Conservation (phyloP, 805 yeast genomes). For the Wickerhamomyces queroliae region DNA sequence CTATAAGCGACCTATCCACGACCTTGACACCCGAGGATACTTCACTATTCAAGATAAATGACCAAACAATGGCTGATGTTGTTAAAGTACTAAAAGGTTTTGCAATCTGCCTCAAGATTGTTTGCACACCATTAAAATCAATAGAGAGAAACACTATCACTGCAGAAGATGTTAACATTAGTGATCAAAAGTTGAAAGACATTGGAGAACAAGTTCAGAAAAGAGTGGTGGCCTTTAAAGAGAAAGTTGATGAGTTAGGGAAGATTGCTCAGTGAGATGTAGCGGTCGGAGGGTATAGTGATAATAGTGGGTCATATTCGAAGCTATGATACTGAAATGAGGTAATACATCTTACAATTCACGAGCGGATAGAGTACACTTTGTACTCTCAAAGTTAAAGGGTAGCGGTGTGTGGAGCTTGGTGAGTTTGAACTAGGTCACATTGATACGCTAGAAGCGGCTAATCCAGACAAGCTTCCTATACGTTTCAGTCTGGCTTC, state of each 20-base stretch:
- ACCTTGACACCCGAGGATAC: not conserved
- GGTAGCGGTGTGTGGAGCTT: too few relatives aligned
- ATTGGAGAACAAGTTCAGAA: not conserved
- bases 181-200: not conserved
- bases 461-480: too few relatives aligned
- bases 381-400: too few relatives aligned
- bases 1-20: slow-evolving; percentile 4
- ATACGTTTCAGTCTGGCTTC: too few relatives aligned
- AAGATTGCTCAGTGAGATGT: not conserved
- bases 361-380: too few relatives aligned
- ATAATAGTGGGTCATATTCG: not conserved
- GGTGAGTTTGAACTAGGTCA: too few relatives aligned
- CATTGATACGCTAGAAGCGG: too few relatives aligned
- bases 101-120: not conserved
- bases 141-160: not conserved
- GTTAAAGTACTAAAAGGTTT: not conserved
- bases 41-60: not conserved
- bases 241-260: not conserved
- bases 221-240: not conserved
- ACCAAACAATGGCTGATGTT: not conserved
- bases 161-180: not conserved
- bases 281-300: too few relatives aligned
- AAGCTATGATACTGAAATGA: too few relatives aligned
- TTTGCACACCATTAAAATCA: not conserved
- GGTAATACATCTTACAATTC: too few relatives aligned